phyloP scores from a whole-genome alignment of 129 eudicot species.

The Ambrosia artemisiifolia region DNA sequence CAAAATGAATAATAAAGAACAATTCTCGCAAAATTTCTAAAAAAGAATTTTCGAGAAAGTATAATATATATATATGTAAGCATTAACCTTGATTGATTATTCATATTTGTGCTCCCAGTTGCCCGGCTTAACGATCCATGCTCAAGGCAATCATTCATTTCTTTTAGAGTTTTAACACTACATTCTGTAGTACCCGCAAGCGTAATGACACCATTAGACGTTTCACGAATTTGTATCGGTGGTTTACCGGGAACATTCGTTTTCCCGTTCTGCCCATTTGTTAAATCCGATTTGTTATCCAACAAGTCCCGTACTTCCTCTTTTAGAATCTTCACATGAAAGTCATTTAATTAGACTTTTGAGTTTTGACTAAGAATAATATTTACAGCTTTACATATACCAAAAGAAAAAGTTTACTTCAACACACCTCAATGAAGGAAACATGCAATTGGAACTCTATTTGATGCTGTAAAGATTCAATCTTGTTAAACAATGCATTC shows the following conservation, averaged over 20 bases:
- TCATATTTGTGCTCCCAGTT: conserved; percentile 99
- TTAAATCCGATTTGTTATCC: conserved; percentile 69
- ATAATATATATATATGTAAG: neutral
- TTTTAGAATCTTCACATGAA: conserved; percentile 71
- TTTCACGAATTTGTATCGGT: conserved; percentile 97
- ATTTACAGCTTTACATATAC: neutral
- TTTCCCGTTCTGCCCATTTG: conserved; percentile 58
- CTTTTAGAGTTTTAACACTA: conserved; percentile 78
- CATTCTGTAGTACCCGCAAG: conserved; percentile 93
- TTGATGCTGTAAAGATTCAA: conserved; percentile 66
- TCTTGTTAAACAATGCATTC: conserved; percentile 78
- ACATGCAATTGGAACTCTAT: conserved; percentile 85
- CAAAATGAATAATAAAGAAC: conserved; percentile 3
- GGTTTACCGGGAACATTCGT: conserved; percentile 74
- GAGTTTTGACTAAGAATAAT: neutral
- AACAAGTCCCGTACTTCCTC: conserved; percentile 97
- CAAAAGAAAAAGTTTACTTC: neutral
- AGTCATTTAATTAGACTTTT: conserved; percentile 18
- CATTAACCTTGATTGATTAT: conserved; percentile 87
- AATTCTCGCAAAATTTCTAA: neutral
- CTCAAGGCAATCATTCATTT: conserved; percentile 93
- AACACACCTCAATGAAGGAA: conserved; percentile 89
- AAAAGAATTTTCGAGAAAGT: neutral
- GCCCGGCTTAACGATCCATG: conserved; percentile 98
- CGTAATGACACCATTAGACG: conserved; percentile 92